Percentiles rank a stretch among this genome's conserved stretches.
Evolutionary conservation across 2,329 filamentous ascomycete genomes (phyloP).

Genomic region (Colletotrichum chlorophyti): DNA sequence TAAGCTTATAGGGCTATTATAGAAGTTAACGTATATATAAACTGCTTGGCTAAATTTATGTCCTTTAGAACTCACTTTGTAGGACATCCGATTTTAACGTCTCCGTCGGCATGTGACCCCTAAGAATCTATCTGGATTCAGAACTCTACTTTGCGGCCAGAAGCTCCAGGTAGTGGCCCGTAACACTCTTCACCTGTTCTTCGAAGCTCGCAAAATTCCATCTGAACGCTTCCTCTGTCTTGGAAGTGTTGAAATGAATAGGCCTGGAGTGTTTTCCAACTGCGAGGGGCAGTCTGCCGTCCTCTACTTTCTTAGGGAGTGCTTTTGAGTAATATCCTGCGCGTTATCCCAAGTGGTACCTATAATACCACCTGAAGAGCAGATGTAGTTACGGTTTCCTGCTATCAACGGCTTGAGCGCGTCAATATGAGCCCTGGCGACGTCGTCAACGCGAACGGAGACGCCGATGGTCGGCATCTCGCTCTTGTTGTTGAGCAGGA

Average conservation of each 20-base stretch:
- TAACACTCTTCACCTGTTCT: constrained; percentile 36
- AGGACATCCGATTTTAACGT: too few relatives aligned
- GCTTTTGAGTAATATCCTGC: not conserved
- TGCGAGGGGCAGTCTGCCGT: constrained; percentile 25
- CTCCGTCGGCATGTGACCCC: too few relatives aligned
- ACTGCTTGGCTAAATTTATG: too few relatives aligned
- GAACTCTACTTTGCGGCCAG: not conserved
- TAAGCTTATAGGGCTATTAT: too few relatives aligned
- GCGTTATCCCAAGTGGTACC: not conserved
- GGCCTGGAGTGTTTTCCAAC: constrained; percentile 35
- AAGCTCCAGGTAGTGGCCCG: constrained; percentile 37
- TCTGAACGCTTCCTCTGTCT: constrained; percentile 36
- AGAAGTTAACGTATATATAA: too few relatives aligned
- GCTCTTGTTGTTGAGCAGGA: constrained; percentile 36
- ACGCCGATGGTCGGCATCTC: constrained; percentile 32
- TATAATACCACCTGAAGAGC: not conserved
- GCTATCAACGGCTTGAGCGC: constrained; percentile 40
- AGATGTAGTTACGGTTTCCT: constrained; percentile 39
- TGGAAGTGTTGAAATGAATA: constrained; percentile 37
- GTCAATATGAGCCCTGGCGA: constrained; percentile 43
- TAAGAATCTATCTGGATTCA: too few relatives aligned
- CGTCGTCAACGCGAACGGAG: constrained; percentile 44
- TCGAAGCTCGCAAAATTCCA: constrained; percentile 34
- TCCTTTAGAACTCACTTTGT: too few relatives aligned
- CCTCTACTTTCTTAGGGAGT: too few relatives aligned